Evolutionary conservation across 305 asterid genomes (phyloP), one percentile per base, ranked within the genome.

Genomic region (Caryopteris hybrid): DNA sequence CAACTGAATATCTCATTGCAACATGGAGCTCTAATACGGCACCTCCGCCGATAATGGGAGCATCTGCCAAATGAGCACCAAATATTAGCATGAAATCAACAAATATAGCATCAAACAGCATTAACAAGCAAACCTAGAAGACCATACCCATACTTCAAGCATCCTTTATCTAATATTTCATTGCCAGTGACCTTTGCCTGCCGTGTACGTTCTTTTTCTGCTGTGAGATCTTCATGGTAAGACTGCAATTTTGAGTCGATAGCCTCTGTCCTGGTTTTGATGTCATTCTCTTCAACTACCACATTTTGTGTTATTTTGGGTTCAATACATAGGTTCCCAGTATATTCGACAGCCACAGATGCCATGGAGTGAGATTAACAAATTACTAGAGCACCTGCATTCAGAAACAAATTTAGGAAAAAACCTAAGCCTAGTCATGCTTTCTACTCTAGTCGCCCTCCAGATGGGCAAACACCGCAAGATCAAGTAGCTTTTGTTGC

Each of bases 21-120:
- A 61, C 97, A 91, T 23, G 97, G 97, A 65, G 97, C 88, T 79
- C 85, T 80, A 63, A 91, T 83, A 60, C 80, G 87, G 74, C 98
- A 91, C 80, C 96, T 83, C 58, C 95, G 86, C 9, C 84, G 95
- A 71, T 89, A 91, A 70, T 91, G 98, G 43, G 90, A 66, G 79
- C 95, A 91, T 67, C 98, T 91, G 78, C 23, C 66, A 64, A 71
- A 14, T 59, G 74, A 52, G 62, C 39, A 14, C 13, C 48, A 22
- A 45, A 60, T 43, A 50, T 78, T 27, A 68, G 68, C 72, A 79
- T 31, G 23, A 53, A 56, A 18, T 53, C 52, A 12, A 16, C 17
- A 29, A 43, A 66, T 25, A 23, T 13, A 45, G 42, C 69, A 72
- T 16, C 53, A 70, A 63, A 20, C 42, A 56, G 34, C 10, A 8